Evolutionary conservation across 2,329 filamentous ascomycete genomes (phyloP).

Genomic region (Drechslerella dactyloides): DNA sequence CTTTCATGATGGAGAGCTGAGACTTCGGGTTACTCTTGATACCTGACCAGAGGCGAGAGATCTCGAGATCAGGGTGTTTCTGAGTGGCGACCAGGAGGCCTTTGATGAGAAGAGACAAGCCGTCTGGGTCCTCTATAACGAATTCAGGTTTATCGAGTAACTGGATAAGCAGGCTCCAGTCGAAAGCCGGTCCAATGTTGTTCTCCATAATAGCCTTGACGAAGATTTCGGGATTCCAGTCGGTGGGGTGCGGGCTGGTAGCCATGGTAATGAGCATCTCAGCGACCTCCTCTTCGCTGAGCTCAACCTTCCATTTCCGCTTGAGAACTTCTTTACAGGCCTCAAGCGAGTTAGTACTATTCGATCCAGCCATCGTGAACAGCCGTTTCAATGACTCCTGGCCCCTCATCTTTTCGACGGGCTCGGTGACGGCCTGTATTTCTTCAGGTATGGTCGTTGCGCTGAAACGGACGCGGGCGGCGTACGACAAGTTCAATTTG

Average conservation of each 20-base stretch:
- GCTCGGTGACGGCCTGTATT: conserved; percentile 53
- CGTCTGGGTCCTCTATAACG: conserved; percentile 76
- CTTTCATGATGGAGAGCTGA: conserved; percentile 90
- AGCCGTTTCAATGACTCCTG: conserved; percentile 66
- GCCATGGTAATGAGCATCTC: conserved; percentile 69
- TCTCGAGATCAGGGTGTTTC: conserved; percentile 70
- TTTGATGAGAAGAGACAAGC: conserved; percentile 82
- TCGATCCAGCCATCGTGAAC: conserved; percentile 76
- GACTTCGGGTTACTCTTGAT: conserved; percentile 84
- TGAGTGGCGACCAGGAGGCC: conserved; percentile 65
- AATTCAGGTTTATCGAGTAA: conserved; percentile 74
- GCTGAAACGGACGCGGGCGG: conserved; percentile 58
- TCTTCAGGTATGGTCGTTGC: conserved; percentile 52
- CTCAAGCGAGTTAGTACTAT: conserved; percentile 78
- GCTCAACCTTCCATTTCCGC: conserved; percentile 66
- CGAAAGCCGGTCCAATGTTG: conserved; percentile 54
- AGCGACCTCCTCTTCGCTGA: conserved; percentile 82
- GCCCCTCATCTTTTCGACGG: conserved; percentile 67
- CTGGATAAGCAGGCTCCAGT: conserved; percentile 59
- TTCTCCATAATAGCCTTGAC: conserved; percentile 65
- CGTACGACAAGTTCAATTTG: conserved; percentile 68
- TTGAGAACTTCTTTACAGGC: conserved; percentile 68
- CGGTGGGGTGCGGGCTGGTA: conserved; percentile 52
- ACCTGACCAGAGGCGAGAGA: conserved; percentile 89
- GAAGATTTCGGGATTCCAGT: conserved; percentile 60